These are phyloP conservation scores for Clavispora fructus DNA, from an alignment of 805 yeast species.

Conservation along the genomic window DNA sequence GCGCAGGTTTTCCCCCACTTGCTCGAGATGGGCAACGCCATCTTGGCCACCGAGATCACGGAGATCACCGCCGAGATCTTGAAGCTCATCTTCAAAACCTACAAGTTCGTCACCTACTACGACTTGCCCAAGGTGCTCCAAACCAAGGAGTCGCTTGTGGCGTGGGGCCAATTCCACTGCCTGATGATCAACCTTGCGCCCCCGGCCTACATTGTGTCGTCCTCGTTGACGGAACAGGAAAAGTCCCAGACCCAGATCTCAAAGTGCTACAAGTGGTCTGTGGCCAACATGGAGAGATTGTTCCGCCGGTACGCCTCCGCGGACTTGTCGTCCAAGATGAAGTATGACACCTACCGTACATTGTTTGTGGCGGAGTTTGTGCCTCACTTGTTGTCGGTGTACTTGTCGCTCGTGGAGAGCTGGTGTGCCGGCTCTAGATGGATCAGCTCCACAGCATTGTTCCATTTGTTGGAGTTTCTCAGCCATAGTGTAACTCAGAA, in stretches of 20 bases:
- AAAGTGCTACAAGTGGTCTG: constrained; percentile 73
- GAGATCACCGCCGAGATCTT: constrained; percentile 62
- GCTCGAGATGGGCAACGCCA: constrained; percentile 56
- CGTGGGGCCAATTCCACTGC: constrained; percentile 79
- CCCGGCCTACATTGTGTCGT: constrained; percentile 47
- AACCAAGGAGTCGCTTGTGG: constrained; percentile 41
- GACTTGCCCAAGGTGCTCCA: constrained; percentile 66
- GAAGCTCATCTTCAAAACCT: constrained; percentile 66
- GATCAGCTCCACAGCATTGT: constrained; percentile 63
- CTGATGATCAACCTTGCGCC: constrained; percentile 54
- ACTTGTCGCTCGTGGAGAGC: constrained; percentile 59
- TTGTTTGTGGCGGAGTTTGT: constrained; percentile 54
- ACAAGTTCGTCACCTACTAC: constrained; percentile 68
- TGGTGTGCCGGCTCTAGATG: constrained; percentile 69
- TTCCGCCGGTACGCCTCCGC: constrained; percentile 66
- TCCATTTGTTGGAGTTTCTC: constrained; percentile 50
- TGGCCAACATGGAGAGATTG: constrained; percentile 67
- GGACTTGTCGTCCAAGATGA: constrained; percentile 38
- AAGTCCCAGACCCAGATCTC: constrained; percentile 63
- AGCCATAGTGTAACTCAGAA: constrained; percentile 51
- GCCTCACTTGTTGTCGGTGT: constrained; percentile 66
- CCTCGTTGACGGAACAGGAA: constrained; percentile 51
- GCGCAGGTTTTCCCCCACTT: constrained; percentile 59
- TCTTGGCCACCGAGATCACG: constrained; percentile 22
- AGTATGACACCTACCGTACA: constrained; percentile 51